A percentile compares a stretch with the other conserved stretches of the same genome.
Evolutionary conservation across 768 basidiomycete species (phyloP).

Genomic region (Trichaptum fuscoviolaceum): DNA sequence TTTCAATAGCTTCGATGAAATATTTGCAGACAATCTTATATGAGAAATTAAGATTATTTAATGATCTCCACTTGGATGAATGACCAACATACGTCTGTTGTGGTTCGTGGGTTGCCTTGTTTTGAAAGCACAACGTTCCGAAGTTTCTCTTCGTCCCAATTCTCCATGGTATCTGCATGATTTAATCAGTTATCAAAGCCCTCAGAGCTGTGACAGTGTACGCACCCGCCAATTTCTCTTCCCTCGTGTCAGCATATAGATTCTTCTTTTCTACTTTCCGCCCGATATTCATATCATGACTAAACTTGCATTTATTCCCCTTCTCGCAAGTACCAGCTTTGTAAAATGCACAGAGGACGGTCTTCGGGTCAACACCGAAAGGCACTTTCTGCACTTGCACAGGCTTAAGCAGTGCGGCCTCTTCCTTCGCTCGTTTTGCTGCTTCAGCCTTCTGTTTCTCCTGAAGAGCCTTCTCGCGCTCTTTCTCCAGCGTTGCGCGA

Average conservation of each 20-base stretch:
- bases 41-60: conserved; percentile 4
- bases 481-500: conserved; percentile 72
- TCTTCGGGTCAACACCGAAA: conserved; percentile 96
- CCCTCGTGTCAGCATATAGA: conserved; percentile 83
- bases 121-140: conserved; percentile 82
- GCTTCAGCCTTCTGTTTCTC: conserved; percentile 74
- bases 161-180: conserved; percentile 87
- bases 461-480: conserved; percentile 74
- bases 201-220: conserved; percentile 9
- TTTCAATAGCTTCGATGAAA: conserved; percentile 96
- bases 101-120: conserved; percentile 85
- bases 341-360: conserved; percentile 85
- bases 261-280: conserved; percentile 95
- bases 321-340: conserved; percentile 94
- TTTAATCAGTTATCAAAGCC: neutral
- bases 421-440: conserved; percentile 80
- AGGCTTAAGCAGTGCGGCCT: conserved; percentile 77
- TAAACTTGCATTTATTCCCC: conserved; percentile 95
- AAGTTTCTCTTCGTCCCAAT: conserved; percentile 95
- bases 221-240: conserved; percentile 72
- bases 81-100: conserved; percentile 69
- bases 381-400: conserved; percentile 83
- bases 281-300: conserved; percentile 84
- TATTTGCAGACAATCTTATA: conserved; percentile 92
- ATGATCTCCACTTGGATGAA: conserved; percentile 7